Evolutionary conservation across 1,284 basidiomycete species (phyloP).

Genomic region (Leccinum subfulvum): DNA sequence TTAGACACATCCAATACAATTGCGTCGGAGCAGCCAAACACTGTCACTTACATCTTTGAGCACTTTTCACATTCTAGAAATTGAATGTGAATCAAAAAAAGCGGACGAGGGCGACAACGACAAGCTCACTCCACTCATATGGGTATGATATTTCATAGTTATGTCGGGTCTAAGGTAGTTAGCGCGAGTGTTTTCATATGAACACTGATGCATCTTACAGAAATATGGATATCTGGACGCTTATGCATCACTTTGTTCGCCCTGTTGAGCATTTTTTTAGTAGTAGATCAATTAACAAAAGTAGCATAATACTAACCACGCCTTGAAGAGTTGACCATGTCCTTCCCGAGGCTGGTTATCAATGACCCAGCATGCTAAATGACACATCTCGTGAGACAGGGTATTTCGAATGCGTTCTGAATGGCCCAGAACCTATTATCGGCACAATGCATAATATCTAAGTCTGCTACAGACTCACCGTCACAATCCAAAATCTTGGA

Average conservation of each 20-base stretch:
- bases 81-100: neutral
- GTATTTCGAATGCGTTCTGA: conserved; percentile 76
- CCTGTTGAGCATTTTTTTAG: conserved; percentile 40
- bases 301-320: conserved; percentile 49
- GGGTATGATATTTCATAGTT: conserved; percentile 77
- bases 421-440: neutral
- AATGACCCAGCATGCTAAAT: conserved; percentile 81
- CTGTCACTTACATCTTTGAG: conserved; percentile 54
- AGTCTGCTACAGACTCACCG: conserved; percentile 39
- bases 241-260: conserved; percentile 59
- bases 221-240: conserved; percentile 66
- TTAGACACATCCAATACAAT: conserved; percentile 6
- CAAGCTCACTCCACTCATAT: conserved; percentile 69
- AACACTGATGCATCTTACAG: conserved; percentile 45
- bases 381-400: conserved; percentile 85
- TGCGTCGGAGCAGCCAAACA: neutral
- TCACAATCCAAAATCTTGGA: conserved; percentile 75
- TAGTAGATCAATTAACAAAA: neutral
- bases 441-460: neutral
- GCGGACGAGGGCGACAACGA: neutral
- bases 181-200: neutral
- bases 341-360: conserved; percentile 62
- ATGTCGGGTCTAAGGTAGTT: conserved; percentile 57
- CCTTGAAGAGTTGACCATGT: conserved; percentile 69
- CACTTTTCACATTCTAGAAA: conserved; percentile 63